phyloP scores from a whole-genome alignment of 108 stramenopile species.

The Pseudonitzschia multiseries region DNA sequence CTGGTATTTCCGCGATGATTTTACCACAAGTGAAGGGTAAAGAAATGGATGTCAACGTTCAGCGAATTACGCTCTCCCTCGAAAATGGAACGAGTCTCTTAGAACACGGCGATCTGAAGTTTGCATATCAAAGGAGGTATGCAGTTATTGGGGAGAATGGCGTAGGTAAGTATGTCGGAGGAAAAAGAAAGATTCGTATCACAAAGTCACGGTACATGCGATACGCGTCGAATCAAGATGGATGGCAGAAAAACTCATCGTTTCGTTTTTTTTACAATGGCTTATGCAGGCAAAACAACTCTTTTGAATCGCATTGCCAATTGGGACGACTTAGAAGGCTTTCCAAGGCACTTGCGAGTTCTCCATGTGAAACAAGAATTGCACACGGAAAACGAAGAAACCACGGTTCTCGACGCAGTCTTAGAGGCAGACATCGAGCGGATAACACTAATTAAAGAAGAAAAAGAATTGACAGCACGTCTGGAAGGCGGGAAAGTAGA shows the following conservation, averaged over 20 bases:
- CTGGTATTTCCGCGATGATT: conserved; percentile 71
- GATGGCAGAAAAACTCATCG: too few species aligned
- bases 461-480: conserved; percentile 56
- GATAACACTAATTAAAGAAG: conserved; percentile 77
- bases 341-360: conserved; percentile 89
- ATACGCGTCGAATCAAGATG: background rate
- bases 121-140: conserved; percentile 91
- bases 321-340: conserved; percentile 87
- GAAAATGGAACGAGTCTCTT: conserved; percentile 90
- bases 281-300: conserved; percentile 84
- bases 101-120: conserved; percentile 87
- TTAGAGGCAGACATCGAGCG: conserved; percentile 92
- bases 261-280: background rate
- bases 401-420: conserved; percentile 92
- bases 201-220: too few species aligned
- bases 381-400: conserved; percentile 58
- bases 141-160: conserved; percentile 94
- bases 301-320: conserved; percentile 91
- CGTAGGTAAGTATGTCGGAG: conserved; percentile 31
- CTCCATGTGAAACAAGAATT: conserved; percentile 98
- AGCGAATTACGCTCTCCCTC: conserved; percentile 73
- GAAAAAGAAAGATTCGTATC: conserved; percentile 2
- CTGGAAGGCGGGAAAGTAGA: conserved; percentile 49
- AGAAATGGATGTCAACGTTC: conserved; percentile 83
- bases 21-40: conserved; percentile 75